Evolutionary conservation across 192 early-diverging fungal species (phyloP).

Genomic region (Coemansia sp.): DNA sequence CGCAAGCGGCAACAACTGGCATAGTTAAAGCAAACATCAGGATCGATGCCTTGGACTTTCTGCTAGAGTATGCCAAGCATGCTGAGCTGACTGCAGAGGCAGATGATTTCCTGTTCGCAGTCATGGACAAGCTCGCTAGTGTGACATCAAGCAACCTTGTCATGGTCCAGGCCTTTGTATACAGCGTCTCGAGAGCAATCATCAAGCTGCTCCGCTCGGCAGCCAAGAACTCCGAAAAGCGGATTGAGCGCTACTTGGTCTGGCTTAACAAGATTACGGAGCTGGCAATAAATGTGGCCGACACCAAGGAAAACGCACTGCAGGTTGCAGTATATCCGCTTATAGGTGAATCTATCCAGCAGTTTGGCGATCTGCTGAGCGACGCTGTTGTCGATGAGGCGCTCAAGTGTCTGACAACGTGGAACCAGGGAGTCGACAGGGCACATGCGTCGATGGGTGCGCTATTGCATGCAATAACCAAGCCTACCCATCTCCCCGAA

Average conservation of each 20-base stretch:
- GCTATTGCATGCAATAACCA: constrained; percentile 13
- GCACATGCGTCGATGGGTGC: constrained; percentile 15
- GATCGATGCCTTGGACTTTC: constrained; percentile 43
- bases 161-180: constrained; percentile 27
- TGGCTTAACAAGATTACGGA: constrained; percentile 28
- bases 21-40: constrained; percentile 44
- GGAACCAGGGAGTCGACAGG: constrained; percentile 16
- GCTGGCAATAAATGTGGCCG: constrained; percentile 1
- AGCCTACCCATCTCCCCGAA: constrained; percentile 21
- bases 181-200: constrained; percentile 19
- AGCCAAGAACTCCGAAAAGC: constrained; percentile 5
- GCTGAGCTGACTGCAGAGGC: constrained; percentile 16
- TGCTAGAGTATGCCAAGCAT: constrained; percentile 20
- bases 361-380: constrained; percentile 32
- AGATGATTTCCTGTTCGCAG: constrained; percentile 15
- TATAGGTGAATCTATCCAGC: constrained; percentile 17
- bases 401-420: constrained; percentile 10
- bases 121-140: constrained; percentile 18
- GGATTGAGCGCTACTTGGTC: constrained; percentile 15
- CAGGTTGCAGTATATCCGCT: constrained; percentile 18
- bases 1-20: constrained; percentile 34
- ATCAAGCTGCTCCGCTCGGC: constrained; percentile 20
- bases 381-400: constrained; percentile 3
- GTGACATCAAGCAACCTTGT: constrained; percentile 30
- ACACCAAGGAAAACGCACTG: constrained; percentile 19